phyloP scores from a whole-genome alignment of 192 early-diverging fungal species.

The Coemansia sp. region DNA sequence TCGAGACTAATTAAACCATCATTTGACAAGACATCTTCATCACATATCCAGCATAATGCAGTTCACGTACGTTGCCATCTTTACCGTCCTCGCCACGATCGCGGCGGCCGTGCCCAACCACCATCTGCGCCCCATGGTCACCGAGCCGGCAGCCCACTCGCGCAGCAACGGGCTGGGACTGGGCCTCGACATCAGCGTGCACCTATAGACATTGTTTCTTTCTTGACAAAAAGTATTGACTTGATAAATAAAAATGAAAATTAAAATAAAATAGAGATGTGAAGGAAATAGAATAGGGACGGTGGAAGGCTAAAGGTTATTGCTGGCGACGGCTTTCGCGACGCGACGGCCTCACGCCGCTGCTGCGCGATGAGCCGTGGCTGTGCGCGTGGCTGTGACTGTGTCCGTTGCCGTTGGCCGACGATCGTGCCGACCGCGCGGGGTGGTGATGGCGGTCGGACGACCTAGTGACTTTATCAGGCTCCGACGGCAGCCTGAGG shows the following conservation, averaged over 20 bases:
- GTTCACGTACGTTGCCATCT: conserved; percentile 14
- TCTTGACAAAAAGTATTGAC: no score
- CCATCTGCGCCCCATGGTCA: neutral
- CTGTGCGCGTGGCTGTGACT: conserved; percentile 27
- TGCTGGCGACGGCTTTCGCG: conserved; percentile 41
- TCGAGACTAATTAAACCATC: no score
- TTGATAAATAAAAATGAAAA: neutral
- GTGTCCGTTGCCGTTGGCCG: conserved; percentile 4
- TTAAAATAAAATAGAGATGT: neutral
- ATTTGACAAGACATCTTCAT: no score
- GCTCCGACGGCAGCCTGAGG: no score
- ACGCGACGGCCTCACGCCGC: conserved; percentile 38
- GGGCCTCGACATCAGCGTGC: conserved; percentile 21
- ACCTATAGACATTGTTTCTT: conserved; percentile 29
- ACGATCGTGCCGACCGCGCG: conserved; percentile 13
- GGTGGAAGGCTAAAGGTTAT: conserved; percentile 9
- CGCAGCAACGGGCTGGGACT: conserved; percentile 11
- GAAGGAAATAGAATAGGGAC: neutral
- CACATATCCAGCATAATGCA: conserved; percentile 9
- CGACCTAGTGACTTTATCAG: no score
- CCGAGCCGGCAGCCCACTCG: neutral
- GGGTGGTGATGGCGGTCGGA: conserved; percentile 8
- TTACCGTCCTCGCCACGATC: conserved; percentile 2
- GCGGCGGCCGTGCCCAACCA: neutral
- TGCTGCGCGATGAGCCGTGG: conserved; percentile 18